phyloP scores from a whole-genome alignment of 2,329 filamentous ascomycete genomes.

The Epichloe festucae region DNA sequence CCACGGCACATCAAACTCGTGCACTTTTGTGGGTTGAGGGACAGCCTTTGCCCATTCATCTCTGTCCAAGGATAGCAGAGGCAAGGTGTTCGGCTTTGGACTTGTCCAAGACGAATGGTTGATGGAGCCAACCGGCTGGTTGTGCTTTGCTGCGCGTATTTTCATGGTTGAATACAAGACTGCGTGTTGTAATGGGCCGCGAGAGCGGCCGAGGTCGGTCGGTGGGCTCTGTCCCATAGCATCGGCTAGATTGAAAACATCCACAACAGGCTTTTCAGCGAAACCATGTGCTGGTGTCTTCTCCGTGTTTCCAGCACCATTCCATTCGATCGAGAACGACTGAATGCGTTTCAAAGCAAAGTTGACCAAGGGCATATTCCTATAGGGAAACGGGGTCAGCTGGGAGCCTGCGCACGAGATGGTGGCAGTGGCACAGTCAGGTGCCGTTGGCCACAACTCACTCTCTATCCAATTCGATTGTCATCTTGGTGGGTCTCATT shows the following conservation, averaged over 20 bases:
- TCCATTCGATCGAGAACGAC: slow-evolving; percentile 8
- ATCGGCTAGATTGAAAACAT: slow-evolving; percentile 3
- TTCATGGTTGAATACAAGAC: slow-evolving; percentile 11
- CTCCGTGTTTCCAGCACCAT: neutral
- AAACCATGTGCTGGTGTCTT: neutral
- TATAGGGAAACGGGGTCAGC: neutral
- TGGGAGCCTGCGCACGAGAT: neutral
- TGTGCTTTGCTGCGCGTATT: slow-evolving; percentile 9
- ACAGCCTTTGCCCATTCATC: slow-evolving; percentile 7
- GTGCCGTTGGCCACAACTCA: neutral
- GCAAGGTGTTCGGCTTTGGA: slow-evolving; percentile 3
- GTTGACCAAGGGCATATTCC: slow-evolving; percentile 11
- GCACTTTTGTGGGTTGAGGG: slow-evolving; percentile 7
- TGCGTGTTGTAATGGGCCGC: slow-evolving; percentile 5
- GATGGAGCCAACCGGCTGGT: slow-evolving; percentile 11
- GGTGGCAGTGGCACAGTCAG: neutral
- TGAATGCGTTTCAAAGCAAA: slow-evolving; percentile 10
- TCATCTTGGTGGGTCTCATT: neutral
- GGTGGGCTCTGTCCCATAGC: neutral
- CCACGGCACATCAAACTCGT: slow-evolving; percentile 9
- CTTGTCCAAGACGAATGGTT: slow-evolving; percentile 12
- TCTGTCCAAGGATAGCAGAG: slow-evolving; percentile 8
- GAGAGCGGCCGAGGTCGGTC: neutral
- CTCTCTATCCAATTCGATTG: slow-evolving; percentile 8
- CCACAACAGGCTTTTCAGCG: neutral